Base-by-base conservation (phyloP, 805 yeast genomes). In the Torulaspora delbrueckii region DNA sequence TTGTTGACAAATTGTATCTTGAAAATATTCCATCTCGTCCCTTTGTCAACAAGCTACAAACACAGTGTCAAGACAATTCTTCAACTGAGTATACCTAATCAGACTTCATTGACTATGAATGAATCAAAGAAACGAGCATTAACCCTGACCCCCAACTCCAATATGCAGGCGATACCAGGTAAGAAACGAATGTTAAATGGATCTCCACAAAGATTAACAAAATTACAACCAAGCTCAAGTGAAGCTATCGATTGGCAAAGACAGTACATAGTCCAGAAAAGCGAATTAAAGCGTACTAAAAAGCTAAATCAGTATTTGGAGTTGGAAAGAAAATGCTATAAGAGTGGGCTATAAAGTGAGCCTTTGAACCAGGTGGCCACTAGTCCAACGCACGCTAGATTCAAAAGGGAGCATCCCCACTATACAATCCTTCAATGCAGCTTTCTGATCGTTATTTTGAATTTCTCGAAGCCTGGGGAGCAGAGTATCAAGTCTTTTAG, bases 361-460 rank as follows among this genome's bases (percentile, higher is more conserved):
- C 34, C 45, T 50, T 25, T 43, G 22, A n/a, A 55, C 45, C 10
- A 56, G 38, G n/a, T 33, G 35, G 10, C 43, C 35, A 31, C 53
- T 43, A 31, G 31, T 28, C 54, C 56, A 56, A 71, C 72, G 42
- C 68, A 66, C 54, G 62, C 74, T 42, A 67, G 80, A 61, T 66
- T 76, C 69, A 65, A 73, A 66, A 59, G 72, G 24, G 60, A 61
- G 55, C 77, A 71, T 42, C 67, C 76, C 59, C 59, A 67, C 13
- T 60, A 76, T 62, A 70, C 76, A 26, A 68, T 69, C 37, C 6
- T 55, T 42, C 9, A 61, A 37, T 25, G 39, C 44, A 1, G 47
- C 33, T 38, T 43, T 48, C 5, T 45, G 34, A 4, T 24, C 27
- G 2, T 27, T 41, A 26, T 54, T 46, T 1, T 25, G 14, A 5